Evolutionary conservation across 2,329 filamentous ascomycete species (phyloP).

Genomic region (Pestalotiopsis sp.): DNA sequence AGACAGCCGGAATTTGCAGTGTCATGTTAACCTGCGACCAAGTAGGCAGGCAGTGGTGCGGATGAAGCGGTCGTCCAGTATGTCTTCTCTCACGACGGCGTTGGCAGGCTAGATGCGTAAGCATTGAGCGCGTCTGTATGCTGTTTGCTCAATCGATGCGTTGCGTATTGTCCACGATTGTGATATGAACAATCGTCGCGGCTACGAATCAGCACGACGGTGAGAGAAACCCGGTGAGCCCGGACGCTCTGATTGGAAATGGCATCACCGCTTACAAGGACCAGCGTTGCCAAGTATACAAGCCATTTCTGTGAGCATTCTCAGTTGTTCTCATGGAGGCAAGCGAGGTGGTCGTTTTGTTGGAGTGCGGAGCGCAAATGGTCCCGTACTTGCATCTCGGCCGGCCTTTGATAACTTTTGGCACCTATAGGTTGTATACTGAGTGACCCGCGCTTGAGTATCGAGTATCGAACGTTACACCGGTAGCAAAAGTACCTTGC

Average conservation of each 20-base stretch:
- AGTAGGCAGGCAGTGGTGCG: no score
- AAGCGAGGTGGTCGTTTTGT: neutral
- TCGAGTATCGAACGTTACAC: constrained; percentile 1
- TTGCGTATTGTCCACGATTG: neutral
- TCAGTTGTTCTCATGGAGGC: neutral
- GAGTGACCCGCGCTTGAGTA: neutral
- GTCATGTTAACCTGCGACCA: no score
- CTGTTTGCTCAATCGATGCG: no score
- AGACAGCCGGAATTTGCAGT: neutral
- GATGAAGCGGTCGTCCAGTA: no score
- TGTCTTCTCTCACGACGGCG: no score
- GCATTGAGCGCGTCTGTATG: no score
- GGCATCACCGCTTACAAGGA: neutral
- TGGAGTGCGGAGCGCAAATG: neutral
- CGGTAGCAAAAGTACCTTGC: constrained; percentile 5
- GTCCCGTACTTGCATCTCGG: neutral
- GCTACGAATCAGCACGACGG: neutral
- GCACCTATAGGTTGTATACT: neutral
- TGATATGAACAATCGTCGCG: neutral
- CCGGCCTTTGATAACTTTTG: neutral
- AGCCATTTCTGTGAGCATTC: neutral
- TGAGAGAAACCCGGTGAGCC: neutral
- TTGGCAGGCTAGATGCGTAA: no score
- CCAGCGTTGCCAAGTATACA: neutral
- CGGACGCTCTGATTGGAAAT: neutral